These are phyloP conservation scores for Euphrasia confusa DNA, from an alignment of 257 asterid species.

Conservation along the genomic window DNA sequence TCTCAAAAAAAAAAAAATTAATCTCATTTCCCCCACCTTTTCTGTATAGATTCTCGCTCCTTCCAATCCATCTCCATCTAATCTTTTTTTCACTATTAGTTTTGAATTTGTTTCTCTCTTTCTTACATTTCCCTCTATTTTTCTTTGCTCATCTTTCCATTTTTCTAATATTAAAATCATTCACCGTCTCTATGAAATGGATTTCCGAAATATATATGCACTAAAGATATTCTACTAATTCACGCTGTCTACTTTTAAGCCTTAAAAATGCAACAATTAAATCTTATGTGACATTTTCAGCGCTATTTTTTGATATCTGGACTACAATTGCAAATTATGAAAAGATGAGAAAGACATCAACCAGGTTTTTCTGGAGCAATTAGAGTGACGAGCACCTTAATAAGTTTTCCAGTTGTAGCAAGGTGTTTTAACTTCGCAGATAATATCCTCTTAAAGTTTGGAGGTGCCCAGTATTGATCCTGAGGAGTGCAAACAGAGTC, in stretches of 20 bases:
- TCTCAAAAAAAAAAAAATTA: no score
- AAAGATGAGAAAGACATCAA: slow-evolving; percentile 1
- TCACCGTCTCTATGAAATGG: no score
- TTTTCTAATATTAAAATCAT: no score
- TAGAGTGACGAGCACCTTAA: slow-evolving; percentile 48
- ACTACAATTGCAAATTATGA: neutral
- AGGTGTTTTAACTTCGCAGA: slow-evolving; percentile 77
- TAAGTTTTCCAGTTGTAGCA: slow-evolving; percentile 76
- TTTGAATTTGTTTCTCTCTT: no score
- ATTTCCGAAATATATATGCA: no score
- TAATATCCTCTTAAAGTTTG: slow-evolving; percentile 82
- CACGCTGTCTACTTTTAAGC: neutral
- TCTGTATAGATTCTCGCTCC: no score
- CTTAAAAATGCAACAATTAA: neutral
- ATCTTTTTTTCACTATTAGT: no score
- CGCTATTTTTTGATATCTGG: neutral
- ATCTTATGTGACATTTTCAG: neutral
- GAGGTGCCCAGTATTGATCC: slow-evolving; percentile 97
- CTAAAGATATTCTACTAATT: no score
- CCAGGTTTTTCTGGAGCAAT: slow-evolving; percentile 13
- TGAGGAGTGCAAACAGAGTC: slow-evolving; percentile 23
- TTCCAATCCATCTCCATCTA: no score
- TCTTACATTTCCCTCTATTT: no score
- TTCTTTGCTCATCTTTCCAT: no score
- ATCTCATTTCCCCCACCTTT: no score